Conservation (phyloP, 73 alveolate species). For the Blepharisma stoltei region DNA sequence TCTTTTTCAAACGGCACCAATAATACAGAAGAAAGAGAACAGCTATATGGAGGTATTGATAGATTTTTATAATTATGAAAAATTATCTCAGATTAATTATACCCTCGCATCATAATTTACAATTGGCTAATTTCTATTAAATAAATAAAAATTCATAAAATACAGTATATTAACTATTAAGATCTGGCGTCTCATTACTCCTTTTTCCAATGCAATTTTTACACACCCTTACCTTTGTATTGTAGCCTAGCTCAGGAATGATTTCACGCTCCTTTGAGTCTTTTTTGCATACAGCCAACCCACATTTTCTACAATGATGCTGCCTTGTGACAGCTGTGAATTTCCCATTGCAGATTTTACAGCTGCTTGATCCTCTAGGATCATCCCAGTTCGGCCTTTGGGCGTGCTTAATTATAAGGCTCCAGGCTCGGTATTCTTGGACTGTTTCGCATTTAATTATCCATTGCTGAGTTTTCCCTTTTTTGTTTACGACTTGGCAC, state of each 20-base stretch:
- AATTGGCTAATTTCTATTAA: no score
- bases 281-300: background rate
- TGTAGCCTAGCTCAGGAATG: conserved; percentile 15
- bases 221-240: background rate
- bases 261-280: background rate
- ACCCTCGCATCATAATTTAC: no score
- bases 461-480: conserved; percentile 9
- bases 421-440: background rate
- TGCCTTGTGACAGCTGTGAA: conserved; percentile 5
- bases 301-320: conserved; percentile 29
- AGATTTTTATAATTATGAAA: no score
- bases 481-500: background rate
- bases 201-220: background rate
- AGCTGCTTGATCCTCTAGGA: background rate
- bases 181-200: no score
- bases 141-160: no score
- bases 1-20: no score
- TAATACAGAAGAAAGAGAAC: no score
- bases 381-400: conserved; percentile 22
- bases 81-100: no score
- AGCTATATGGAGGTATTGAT: no score
- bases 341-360: background rate
- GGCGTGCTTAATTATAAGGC: background rate
- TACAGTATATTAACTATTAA: no score
- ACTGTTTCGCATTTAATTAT: background rate